phyloP scores from a whole-genome alignment of 768 basidiomycete species.

The Tremella mesenterica region DNA sequence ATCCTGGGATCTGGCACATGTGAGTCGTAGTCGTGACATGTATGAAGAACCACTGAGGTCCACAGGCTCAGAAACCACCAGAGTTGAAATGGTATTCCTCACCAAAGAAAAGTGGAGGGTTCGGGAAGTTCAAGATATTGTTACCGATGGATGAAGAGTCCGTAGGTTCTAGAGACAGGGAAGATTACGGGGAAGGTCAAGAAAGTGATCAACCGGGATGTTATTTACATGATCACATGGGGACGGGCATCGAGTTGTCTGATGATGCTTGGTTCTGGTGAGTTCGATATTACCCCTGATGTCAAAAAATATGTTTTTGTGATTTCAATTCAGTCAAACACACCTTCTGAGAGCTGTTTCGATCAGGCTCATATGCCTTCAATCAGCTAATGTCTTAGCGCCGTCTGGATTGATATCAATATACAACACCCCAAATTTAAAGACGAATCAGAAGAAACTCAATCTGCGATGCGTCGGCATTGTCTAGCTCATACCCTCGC shows the following conservation, averaged over 20 bases:
- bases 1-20: constrained; percentile 31
- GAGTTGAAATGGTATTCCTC: constrained; percentile 18
- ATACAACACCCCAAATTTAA: constrained; percentile 28
- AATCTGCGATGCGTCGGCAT: constrained; percentile 11
- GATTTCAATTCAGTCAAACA: too few relatives aligned
- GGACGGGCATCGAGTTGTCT: constrained; percentile 19
- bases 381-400: constrained; percentile 5
- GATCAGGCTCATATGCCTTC: background rate
- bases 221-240: constrained; percentile 12
- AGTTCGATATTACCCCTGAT: constrained; percentile 3
- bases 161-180: constrained; percentile 12
- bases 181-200: constrained; percentile 14
- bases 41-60: background rate
- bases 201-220: constrained; percentile 12
- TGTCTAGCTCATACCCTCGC: constrained; percentile 26
- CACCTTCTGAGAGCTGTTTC: too few relatives aligned
- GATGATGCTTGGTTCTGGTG: constrained; percentile 33
- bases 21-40: constrained; percentile 4
- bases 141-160: constrained; percentile 3
- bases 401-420: constrained; percentile 17
- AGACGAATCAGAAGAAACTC: constrained; percentile 19
- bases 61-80: constrained; percentile 19
- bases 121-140: constrained; percentile 12
- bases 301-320: background rate
- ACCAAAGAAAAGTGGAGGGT: constrained; percentile 18